Conservation (phyloP, 345 rosid species). For the Mercurialis annua region DNA sequence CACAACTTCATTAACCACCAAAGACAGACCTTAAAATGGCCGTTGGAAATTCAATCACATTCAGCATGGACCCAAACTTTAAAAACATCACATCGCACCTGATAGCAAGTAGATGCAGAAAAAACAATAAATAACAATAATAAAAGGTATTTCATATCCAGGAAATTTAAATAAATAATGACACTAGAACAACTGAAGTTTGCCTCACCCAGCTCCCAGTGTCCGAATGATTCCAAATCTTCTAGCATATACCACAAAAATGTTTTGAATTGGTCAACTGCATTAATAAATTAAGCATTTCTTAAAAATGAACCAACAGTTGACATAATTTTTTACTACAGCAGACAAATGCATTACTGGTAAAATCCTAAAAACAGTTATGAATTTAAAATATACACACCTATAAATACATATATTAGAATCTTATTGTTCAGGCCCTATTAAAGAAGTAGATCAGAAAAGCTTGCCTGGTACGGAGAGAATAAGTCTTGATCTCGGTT, state of each 20-base stretch:
- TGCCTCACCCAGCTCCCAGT: conserved; percentile 78
- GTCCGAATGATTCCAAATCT: conserved; percentile 68
- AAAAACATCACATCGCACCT: conserved; percentile 96
- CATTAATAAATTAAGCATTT: conserved; percentile 24
- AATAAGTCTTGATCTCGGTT: conserved; percentile 57
- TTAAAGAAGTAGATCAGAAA: background rate
- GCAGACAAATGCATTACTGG: conserved; percentile 5
- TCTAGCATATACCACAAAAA: conserved; percentile 86
- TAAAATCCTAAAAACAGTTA: conserved; percentile 17
- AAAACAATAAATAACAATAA: background rate
- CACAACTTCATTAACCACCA: conserved; percentile 10
- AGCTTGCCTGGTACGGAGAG: conserved; percentile 55
- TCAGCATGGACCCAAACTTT: conserved; percentile 93
- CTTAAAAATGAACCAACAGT: conserved; percentile 8
- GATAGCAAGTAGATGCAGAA: conserved; percentile 14
- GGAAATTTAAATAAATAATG: conserved; percentile 13
- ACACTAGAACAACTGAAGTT: too few species aligned
- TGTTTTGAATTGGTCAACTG: conserved; percentile 81
- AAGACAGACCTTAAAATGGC: conserved; percentile 66
- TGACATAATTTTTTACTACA: background rate
- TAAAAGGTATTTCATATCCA: conserved; percentile 1
- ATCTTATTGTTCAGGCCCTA: background rate
- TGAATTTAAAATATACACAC: conserved; percentile 44
- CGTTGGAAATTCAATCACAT: conserved; percentile 79
- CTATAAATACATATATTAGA: conserved; percentile 48